Conservation (phyloP, 129 eudicot species). For the Flaveria linearis region DNA sequence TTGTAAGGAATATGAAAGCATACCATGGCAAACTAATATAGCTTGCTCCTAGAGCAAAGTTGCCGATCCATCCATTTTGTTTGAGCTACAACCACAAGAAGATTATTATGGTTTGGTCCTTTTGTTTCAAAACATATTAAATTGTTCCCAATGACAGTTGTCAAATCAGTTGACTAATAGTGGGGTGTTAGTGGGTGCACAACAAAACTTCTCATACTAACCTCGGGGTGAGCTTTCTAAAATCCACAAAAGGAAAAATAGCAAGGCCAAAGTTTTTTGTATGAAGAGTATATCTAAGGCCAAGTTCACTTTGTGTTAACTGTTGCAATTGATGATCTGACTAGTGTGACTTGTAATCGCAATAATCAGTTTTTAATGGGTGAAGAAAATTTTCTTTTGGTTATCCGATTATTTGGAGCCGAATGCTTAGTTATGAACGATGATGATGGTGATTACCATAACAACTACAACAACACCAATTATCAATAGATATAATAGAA, state of each 20-base stretch:
- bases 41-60: conserved; percentile 95
- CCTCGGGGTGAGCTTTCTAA: background rate
- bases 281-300: background rate
- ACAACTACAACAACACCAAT: background rate
- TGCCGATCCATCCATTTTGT: conserved; percentile 98
- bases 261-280: background rate
- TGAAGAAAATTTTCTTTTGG: background rate
- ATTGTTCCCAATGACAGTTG: background rate
- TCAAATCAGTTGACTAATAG: background rate
- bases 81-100: conserved; percentile 65
- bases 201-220: too few relatives aligned
- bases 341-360: background rate
- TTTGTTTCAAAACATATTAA: background rate
- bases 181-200: background rate
- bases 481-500: background rate
- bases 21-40: conserved; percentile 96
- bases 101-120: conserved; percentile 4
- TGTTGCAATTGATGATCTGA: background rate
- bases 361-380: background rate
- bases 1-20: conserved; percentile 25
- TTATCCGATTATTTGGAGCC: background rate
- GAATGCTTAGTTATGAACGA: background rate
- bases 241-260: background rate
- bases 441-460: background rate
- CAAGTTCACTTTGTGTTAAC: background rate